A percentile compares a stretch with the other conserved stretches of the same genome.
Conservation (phyloP, 164 flowering plant genomes). For the Akebia trifoliata region DNA sequence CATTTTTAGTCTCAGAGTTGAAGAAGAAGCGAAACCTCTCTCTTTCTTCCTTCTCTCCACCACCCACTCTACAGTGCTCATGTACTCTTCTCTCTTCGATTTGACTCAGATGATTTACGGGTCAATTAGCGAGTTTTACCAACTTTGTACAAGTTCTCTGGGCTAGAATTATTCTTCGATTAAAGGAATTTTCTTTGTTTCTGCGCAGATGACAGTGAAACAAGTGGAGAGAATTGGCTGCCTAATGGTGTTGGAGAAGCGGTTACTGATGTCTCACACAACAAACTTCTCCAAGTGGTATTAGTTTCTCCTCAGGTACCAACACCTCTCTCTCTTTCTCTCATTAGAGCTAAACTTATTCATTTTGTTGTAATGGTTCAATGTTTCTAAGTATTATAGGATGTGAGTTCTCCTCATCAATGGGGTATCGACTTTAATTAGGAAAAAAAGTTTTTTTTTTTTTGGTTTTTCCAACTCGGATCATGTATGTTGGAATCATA, state of each 20-base stretch:
- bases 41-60: slow-evolving; percentile 15
- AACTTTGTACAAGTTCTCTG: too few species aligned
- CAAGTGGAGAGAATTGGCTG: slow-evolving; percentile 18
- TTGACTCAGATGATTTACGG: too few species aligned
- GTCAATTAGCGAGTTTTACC: too few species aligned
- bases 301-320: slow-evolving; percentile 83
- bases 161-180: too few species aligned
- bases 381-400: too few species aligned
- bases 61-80: slow-evolving; percentile 22
- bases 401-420: too few species aligned
- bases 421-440: too few species aligned
- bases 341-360: too few species aligned
- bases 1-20: slow-evolving; percentile 14
- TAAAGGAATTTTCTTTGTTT: background rate
- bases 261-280: slow-evolving; percentile 18
- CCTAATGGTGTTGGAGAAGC: slow-evolving; percentile 31
- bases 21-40: slow-evolving; percentile 13
- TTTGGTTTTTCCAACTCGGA: too few species aligned
- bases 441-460: too few species aligned
- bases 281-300: slow-evolving; percentile 68
- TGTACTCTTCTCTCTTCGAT: slow-evolving; percentile 16
- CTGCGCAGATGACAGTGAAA: slow-evolving; percentile 31
- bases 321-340: background rate
- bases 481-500: too few species aligned
- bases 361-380: background rate